These are phyloP conservation scores for Colletotrichum kahawae DNA, from an alignment of 2,329 filamentous ascomycete species.

Conservation along the genomic window DNA sequence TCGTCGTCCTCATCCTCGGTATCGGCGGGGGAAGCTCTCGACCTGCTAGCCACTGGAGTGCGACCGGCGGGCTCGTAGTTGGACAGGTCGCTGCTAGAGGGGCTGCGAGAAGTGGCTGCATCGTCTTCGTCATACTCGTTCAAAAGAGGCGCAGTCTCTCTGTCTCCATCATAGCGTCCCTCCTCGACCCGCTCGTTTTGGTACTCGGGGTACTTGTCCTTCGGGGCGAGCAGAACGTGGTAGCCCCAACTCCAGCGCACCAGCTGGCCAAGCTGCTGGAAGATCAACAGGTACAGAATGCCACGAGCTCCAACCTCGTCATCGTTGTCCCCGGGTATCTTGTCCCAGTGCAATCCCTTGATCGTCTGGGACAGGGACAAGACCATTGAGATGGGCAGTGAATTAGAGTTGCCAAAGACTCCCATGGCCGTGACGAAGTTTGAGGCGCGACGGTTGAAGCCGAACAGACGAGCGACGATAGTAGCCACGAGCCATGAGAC, in stretches of 20 bases:
- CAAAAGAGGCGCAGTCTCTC: constrained; percentile 52
- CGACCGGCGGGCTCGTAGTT: constrained; percentile 60
- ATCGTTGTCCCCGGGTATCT: constrained; percentile 89
- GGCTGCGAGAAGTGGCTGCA: constrained; percentile 33
- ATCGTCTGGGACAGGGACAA: constrained; percentile 93
- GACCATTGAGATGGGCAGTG: constrained; percentile 93
- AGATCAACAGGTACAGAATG: constrained; percentile 94
- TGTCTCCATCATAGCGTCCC: constrained; percentile 63
- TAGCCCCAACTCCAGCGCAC: constrained; percentile 99
- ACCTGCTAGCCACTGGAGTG: constrained; percentile 58
- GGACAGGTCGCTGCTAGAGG: constrained; percentile 46
- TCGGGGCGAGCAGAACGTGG: constrained; percentile 88
- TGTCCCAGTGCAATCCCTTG: constrained; percentile 91
- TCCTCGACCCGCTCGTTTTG: constrained; percentile 58
- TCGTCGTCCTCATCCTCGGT: constrained; percentile 52
- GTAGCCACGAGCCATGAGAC: constrained; percentile 83
- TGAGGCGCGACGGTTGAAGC: constrained; percentile 82
- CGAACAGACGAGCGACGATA: constrained; percentile 73
- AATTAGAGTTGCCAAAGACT: constrained; percentile 98
- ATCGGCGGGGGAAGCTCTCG: constrained; percentile 52
- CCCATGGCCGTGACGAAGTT: constrained; percentile 99
- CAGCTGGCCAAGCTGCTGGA: constrained; percentile 95
- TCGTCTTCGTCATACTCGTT: constrained; percentile 47
- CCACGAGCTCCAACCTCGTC: constrained; percentile 92
- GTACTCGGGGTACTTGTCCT: constrained; percentile 73